Base-by-base conservation (phyloP, 2,329 filamentous ascomycete genomes). In the Hypoxylon sp. region DNA sequence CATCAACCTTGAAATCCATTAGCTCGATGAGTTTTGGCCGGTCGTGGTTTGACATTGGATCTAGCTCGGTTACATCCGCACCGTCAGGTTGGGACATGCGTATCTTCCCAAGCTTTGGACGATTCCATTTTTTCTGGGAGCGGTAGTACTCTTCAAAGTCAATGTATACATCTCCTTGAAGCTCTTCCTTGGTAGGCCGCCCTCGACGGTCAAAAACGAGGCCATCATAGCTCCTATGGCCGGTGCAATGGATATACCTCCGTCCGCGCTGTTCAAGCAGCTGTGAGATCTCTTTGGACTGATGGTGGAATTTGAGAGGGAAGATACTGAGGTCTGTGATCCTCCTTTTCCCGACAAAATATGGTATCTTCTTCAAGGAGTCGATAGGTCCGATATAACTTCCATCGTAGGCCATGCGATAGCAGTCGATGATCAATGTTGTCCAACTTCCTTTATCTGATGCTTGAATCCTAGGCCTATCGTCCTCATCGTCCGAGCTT, bases 141-240 rank as follows among this genome's bases (percentile, higher is more conserved):
- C 46, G 20, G 17, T 28, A 48, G n/a, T 48, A 48, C n/a, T 48
- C 46, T n/a, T 48, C 11, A 17, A 48, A 48, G 22, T 48, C 46
- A 11, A 48, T 15, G 24, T 30, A 48, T 17, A 48, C 46, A 15
- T 48, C 46, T 28, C 46, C 46, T 28, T 48, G 22, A 48, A 48
- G 46, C 46, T 48, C 46, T 15, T 28, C 46, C 3, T 30, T 26
- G 8, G 46, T 48, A 17, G 15, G 8, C 17, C 24, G 6, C 8
- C 24, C 46, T 30, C 46, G 46, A 5, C 46, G n/a, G n/a, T 48
- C 46, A 4, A 48, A 30, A 15, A 48, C 15, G 4, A 7, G 46
- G 46, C 46, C 46, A 19, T 26, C 43, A 20, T 47, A 47, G 24
- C 43, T 47, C 20, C 43, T 47, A 47, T 47, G 43, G 11, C 43